These are phyloP conservation scores for Cyberlindnera xishuangbannaensis DNA, from an alignment of 805 yeast genomes.

Conservation along the genomic window DNA sequence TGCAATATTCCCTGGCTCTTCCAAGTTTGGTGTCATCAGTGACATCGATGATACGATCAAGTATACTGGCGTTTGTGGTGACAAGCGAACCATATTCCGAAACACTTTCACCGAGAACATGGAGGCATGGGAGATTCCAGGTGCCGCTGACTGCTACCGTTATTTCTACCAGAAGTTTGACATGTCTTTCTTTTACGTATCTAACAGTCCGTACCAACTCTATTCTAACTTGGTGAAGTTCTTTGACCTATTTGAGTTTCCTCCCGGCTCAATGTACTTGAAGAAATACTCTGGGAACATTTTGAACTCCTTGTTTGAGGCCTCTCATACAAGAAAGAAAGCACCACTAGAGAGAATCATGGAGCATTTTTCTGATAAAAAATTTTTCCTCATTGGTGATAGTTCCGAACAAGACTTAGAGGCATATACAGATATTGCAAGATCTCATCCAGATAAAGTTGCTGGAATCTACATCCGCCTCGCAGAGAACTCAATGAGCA, in stretches of 20 bases:
- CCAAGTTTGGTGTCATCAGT: slow-evolving; percentile 70
- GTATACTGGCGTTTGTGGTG: slow-evolving; percentile 84
- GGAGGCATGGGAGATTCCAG: slow-evolving; percentile 64
- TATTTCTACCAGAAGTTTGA: slow-evolving; percentile 36
- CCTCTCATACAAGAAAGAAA: slow-evolving; percentile 76
- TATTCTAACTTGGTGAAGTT: slow-evolving; percentile 43
- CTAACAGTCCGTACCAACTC: slow-evolving; percentile 93
- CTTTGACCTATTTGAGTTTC: slow-evolving; percentile 51
- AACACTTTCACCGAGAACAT: slow-evolving; percentile 69
- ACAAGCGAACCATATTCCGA: slow-evolving; percentile 74
- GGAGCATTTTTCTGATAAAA: slow-evolving; percentile 68
- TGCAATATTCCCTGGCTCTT: slow-evolving; percentile 33
- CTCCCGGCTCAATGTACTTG: slow-evolving; percentile 78
- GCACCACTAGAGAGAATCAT: slow-evolving; percentile 57
- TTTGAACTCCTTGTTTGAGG: slow-evolving; percentile 77
- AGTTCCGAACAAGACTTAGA: slow-evolving; percentile 95
- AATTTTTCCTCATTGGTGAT: slow-evolving; percentile 86
- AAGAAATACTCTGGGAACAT: slow-evolving; percentile 83
- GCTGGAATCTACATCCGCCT: slow-evolving; percentile 76
- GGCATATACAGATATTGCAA: slow-evolving; percentile 73
- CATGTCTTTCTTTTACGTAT: slow-evolving; percentile 82
- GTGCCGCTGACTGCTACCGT: slow-evolving; percentile 68
- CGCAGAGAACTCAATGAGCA: slow-evolving; percentile 64
- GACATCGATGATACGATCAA: slow-evolving; percentile 96
- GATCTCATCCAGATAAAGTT: slow-evolving; percentile 54